Evolutionary conservation across 768 basidiomycete species (phyloP).

Genomic region (Pulveroboletus sp.): DNA sequence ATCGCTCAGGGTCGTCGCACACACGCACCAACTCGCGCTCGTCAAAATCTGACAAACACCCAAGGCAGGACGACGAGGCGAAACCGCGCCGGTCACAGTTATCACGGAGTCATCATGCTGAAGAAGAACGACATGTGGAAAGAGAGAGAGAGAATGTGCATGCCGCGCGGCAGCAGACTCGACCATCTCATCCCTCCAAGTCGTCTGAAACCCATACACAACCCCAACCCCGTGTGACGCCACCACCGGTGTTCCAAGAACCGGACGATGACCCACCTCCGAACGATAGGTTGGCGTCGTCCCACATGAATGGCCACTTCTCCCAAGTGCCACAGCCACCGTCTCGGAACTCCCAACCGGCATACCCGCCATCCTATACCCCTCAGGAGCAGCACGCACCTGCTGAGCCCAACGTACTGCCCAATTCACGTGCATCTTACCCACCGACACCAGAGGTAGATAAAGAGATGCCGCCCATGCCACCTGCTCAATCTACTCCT

Average conservation of each 20-base stretch:
- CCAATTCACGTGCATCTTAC: constrained; percentile 8
- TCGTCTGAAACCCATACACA: constrained; percentile 30
- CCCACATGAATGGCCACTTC: constrained; percentile 10
- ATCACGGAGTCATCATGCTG: constrained; percentile 37
- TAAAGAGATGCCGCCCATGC: constrained; percentile 26
- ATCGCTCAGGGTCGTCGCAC: constrained; percentile 44
- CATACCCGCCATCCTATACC: neutral
- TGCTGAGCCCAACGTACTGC: constrained; percentile 6
- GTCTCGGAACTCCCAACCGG: constrained; percentile 13
- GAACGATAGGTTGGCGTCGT: constrained; percentile 2
- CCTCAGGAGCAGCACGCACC: neutral
- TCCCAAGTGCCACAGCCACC: constrained; percentile 12
- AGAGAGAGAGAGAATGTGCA: constrained; percentile 35
- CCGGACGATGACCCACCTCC: constrained; percentile 29
- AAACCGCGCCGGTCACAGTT: constrained; percentile 45
- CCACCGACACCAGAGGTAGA: constrained; percentile 20
- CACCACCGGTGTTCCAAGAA: constrained; percentile 28
- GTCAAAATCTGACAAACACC: constrained; percentile 41
- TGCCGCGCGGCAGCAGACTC: constrained; percentile 37
- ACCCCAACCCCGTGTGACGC: constrained; percentile 27
- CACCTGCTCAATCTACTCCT: constrained; percentile 16
- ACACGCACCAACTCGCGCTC: constrained; percentile 57
- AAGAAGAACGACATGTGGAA: constrained; percentile 37
- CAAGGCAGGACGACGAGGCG: constrained; percentile 39
- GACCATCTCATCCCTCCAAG: constrained; percentile 38